These are phyloP conservation scores for Pharus latifolius DNA, from an alignment of 176 grass and related monocot species.

Conservation along the genomic window DNA sequence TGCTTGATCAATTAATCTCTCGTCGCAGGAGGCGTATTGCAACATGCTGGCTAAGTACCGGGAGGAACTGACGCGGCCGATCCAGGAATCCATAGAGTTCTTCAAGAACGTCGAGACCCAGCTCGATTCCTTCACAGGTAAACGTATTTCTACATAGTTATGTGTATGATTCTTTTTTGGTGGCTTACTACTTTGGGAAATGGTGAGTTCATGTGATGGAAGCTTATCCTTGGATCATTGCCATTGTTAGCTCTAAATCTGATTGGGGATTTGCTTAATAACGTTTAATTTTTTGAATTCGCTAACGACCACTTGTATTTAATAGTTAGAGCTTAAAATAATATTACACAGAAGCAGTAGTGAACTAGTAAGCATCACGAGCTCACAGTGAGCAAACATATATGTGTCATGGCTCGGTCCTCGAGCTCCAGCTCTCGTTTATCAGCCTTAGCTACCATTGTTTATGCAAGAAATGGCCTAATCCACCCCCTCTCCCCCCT, in stretches of 20 bases:
- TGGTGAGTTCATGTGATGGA: conserved; percentile 5
- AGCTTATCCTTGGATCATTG: conserved; percentile 18
- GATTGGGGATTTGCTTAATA: conserved; percentile 17
- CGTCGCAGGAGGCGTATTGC: conserved; percentile 63
- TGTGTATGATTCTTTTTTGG: not conserved
- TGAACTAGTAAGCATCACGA: conserved; percentile 17
- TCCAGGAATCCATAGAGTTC: conserved; percentile 66
- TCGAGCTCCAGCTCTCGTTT: conserved; percentile 18
- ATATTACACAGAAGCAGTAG: not conserved
- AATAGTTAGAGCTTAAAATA: not conserved
- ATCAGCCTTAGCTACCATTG: not conserved
- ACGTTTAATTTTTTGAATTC: conserved; percentile 11
- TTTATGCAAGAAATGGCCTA: not conserved
- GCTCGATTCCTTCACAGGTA: conserved; percentile 60
- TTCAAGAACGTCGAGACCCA: conserved; percentile 54
- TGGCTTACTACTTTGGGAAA: conserved; percentile 27
- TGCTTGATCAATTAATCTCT: not conserved
- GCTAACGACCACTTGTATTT: conserved; percentile 1
- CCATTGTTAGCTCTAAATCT: conserved; percentile 2
- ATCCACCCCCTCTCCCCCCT: too few species aligned
- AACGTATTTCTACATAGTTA: not conserved
- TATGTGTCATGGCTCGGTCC: conserved; percentile 5
- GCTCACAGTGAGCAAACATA: conserved; percentile 5
- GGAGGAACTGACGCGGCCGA: conserved; percentile 62
- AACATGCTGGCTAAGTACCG: conserved; percentile 63